Evolutionary conservation across 805 yeast species (phyloP).

Genomic region (Yarrowia divulgata): DNA sequence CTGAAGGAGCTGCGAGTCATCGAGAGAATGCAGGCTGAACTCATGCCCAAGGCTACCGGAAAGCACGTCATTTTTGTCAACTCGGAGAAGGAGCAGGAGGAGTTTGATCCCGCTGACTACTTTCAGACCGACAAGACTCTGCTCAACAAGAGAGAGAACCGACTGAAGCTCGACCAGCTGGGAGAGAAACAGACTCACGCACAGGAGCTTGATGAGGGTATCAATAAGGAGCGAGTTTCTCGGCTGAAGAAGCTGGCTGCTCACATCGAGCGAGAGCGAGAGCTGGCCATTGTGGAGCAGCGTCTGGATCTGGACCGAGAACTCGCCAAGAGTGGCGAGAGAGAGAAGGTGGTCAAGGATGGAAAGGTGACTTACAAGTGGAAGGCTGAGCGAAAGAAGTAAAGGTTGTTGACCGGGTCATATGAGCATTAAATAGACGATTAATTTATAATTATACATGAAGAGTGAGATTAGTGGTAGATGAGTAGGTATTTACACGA

Average conservation of each 20-base stretch:
- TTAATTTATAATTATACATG: conserved; percentile 28
- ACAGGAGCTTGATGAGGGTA: conserved; percentile 48
- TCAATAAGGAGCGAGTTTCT: conserved; percentile 49
- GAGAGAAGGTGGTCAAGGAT: conserved; percentile 70
- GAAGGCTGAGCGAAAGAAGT: conserved; percentile 63
- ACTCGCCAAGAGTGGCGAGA: conserved; percentile 88
- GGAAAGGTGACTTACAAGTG: conserved; percentile 83
- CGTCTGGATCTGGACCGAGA: conserved; percentile 82
- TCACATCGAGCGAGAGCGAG: conserved; percentile 71
- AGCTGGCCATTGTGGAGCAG: conserved; percentile 71
- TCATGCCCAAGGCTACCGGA: conserved; percentile 59
- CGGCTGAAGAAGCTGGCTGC: conserved; percentile 66
- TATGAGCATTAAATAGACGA: conserved; percentile 36
- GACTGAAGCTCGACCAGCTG: conserved; percentile 69
- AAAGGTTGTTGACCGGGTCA: conserved; percentile 24
- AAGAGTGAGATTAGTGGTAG: neutral
- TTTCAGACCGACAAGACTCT: conserved; percentile 75
- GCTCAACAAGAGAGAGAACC: conserved; percentile 70
- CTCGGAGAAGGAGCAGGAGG: conserved; percentile 59
- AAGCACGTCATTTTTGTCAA: conserved; percentile 89
- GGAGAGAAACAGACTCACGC: conserved; percentile 41
- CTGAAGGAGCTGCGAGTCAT: conserved; percentile 72
- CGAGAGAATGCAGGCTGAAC: conserved; percentile 57
- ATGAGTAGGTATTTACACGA: neutral
- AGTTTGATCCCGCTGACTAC: conserved; percentile 67